These are phyloP conservation scores for Penicillium sp. DNA, from an alignment of 2,329 filamentous ascomycete genomes.

Conservation along the genomic window DNA sequence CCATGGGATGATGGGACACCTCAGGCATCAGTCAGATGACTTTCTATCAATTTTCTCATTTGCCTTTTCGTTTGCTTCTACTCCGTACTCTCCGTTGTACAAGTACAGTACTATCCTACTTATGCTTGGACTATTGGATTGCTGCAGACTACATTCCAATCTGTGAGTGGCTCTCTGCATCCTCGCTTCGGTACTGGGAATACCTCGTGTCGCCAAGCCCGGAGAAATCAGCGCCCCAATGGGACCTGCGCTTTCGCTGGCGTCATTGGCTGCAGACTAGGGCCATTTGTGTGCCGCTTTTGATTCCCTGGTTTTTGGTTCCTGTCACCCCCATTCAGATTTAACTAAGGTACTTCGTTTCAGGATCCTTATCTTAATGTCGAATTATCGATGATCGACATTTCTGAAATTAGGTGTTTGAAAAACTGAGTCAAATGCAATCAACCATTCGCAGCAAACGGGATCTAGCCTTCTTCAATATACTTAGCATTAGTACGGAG, in stretches of 20 bases:
- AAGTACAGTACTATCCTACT: too few relatives aligned
- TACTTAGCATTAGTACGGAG: too few relatives aligned
- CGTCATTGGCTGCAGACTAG: background rate
- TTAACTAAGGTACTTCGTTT: background rate
- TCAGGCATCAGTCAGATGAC: slow-evolving; percentile 11
- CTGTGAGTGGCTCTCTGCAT: too few relatives aligned
- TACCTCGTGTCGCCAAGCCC: slow-evolving; percentile 4
- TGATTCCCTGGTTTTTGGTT: background rate
- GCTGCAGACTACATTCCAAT: too few relatives aligned
- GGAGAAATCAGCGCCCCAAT: background rate
- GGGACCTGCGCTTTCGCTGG: background rate
- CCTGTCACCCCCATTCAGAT: background rate
- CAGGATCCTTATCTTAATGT: background rate
- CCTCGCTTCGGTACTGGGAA: background rate
- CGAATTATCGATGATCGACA: background rate
- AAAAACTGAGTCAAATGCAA: too few relatives aligned
- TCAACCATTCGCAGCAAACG: too few relatives aligned
- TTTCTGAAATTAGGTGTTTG: background rate
- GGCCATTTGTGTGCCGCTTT: background rate
- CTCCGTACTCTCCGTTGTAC: too few relatives aligned
- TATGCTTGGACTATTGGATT: too few relatives aligned
- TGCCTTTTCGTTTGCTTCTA: too few relatives aligned
- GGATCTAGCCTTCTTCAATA: too few relatives aligned
- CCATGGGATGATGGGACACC: slow-evolving; percentile 1
- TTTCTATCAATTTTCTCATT: background rate